Evolutionary conservation across 345 rosid genomes (phyloP).

Genomic region (Ceriops zippeliana): DNA sequence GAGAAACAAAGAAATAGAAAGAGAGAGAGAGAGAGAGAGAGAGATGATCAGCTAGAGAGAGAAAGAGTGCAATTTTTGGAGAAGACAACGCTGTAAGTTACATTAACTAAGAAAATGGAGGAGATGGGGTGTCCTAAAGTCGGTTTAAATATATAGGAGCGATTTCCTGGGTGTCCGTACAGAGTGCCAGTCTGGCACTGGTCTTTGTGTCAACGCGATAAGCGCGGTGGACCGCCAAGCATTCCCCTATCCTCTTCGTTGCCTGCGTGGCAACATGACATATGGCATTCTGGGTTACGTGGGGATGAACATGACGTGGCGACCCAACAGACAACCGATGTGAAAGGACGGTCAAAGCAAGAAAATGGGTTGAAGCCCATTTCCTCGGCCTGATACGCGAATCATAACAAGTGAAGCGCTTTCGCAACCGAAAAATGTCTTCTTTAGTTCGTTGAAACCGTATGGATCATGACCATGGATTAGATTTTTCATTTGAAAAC

Average conservation of each 20-base stretch:
- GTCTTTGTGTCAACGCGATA: slow-evolving; percentile 29
- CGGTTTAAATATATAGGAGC: slow-evolving; percentile 12
- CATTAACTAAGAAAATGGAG: slow-evolving; percentile 31
- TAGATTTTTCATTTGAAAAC: background rate
- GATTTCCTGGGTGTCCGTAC: slow-evolving; percentile 17
- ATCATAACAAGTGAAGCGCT: too few species aligned
- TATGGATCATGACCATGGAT: background rate
- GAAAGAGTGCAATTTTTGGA: slow-evolving; percentile 5
- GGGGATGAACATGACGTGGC: slow-evolving; percentile 1
- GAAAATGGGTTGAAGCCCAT: too few species aligned
- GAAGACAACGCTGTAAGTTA: slow-evolving; percentile 1
- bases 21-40: background rate
- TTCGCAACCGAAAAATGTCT: too few species aligned
- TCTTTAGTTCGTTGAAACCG: too few species aligned
- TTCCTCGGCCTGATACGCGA: too few species aligned
- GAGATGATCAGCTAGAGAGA: background rate
- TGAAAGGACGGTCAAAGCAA: too few species aligned
- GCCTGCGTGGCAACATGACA: slow-evolving; percentile 10
- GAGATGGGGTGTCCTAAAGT: slow-evolving; percentile 36
- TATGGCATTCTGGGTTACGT: background rate
- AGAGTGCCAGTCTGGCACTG: slow-evolving; percentile 16
- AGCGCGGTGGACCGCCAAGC: slow-evolving; percentile 14
- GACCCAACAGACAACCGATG: too few species aligned
- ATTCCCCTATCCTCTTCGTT: background rate
- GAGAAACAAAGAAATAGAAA: background rate